A percentile compares a stretch with the other conserved stretches of the same genome.
Conservation (phyloP, 2,329 filamentous ascomycete species). For the Ophiocordyceps camponoti-saundersi region DNA sequence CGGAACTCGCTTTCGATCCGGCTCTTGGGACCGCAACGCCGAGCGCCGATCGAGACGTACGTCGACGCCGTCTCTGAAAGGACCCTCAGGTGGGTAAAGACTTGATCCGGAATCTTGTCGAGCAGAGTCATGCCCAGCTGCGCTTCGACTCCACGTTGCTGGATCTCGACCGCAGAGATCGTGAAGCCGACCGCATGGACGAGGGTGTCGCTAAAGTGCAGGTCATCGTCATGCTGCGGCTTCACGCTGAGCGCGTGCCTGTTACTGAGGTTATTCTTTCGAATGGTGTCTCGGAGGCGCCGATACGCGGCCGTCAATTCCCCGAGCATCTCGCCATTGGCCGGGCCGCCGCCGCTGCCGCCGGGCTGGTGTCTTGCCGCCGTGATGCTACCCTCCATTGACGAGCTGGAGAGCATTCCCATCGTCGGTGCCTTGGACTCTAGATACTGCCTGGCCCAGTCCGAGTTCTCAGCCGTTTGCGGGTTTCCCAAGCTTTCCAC, state of each 20-base stretch:
- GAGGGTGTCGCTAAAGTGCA: slow-evolving; percentile 40
- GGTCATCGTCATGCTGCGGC: slow-evolving; percentile 20
- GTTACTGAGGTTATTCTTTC: slow-evolving; percentile 32
- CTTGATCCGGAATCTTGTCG: slow-evolving; percentile 69
- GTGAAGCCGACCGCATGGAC: slow-evolving; percentile 61
- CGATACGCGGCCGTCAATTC: slow-evolving; percentile 46
- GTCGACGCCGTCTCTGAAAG: slow-evolving; percentile 77
- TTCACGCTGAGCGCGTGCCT: slow-evolving; percentile 15
- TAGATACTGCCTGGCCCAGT: slow-evolving; percentile 23
- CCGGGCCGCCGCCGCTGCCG: background rate
- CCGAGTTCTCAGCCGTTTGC: slow-evolving; percentile 18
- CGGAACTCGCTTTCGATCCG: slow-evolving; percentile 50
- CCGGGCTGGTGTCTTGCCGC: slow-evolving; percentile 7
- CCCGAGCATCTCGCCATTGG: slow-evolving; percentile 17
- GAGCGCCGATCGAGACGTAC: slow-evolving; percentile 61
- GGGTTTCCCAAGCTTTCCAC: slow-evolving; percentile 19
- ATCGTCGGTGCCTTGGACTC: slow-evolving; percentile 13
- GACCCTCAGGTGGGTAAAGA: slow-evolving; percentile 72
- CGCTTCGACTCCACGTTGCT: slow-evolving; percentile 69
- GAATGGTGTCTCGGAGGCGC: slow-evolving; percentile 40
- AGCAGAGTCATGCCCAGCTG: slow-evolving; percentile 59
- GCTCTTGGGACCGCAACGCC: slow-evolving; percentile 42
- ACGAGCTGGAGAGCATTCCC: slow-evolving; percentile 24
- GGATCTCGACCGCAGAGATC: slow-evolving; percentile 78
- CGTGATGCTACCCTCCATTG: slow-evolving; percentile 15